Percentiles rank a stretch among this genome's conserved stretches.
Conservation (phyloP, 306 rosid genomes). For the Casuarina equisetifolia region DNA sequence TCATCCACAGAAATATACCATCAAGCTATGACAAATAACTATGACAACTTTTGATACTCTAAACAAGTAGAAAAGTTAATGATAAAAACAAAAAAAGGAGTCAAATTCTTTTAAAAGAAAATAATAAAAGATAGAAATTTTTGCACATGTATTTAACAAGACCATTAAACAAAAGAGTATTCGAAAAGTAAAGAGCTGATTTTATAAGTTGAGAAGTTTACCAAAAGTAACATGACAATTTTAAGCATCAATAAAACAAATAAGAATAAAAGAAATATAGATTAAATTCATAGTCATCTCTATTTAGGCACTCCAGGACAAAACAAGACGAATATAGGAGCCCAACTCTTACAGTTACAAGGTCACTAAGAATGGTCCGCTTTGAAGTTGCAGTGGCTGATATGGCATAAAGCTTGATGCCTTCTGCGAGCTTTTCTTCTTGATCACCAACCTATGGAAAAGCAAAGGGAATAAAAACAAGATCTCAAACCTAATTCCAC, state of each 20-base stretch:
- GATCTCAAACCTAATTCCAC: slow-evolving; percentile 14
- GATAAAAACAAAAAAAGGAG: background rate
- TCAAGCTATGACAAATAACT: background rate
- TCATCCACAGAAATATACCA: background rate
- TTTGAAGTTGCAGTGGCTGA: slow-evolving; percentile 82
- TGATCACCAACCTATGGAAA: slow-evolving; percentile 78
- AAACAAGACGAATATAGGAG: slow-evolving; percentile 13
- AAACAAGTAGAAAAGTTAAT: background rate
- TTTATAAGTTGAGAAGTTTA: background rate
- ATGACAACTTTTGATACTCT: background rate
- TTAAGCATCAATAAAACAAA: background rate
- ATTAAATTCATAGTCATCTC: background rate
- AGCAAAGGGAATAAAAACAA: slow-evolving; percentile 16
- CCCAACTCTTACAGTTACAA: slow-evolving; percentile 67
- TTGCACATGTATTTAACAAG: background rate
- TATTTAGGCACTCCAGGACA: slow-evolving; percentile 1
- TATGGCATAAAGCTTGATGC: slow-evolving; percentile 91
- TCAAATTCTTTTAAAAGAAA: background rate
- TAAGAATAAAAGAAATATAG: slow-evolving; percentile 1
- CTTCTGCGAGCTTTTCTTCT: slow-evolving; percentile 97
- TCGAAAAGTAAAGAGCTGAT: background rate
- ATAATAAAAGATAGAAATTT: background rate
- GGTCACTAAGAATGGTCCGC: slow-evolving; percentile 93
- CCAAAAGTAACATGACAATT: background rate
- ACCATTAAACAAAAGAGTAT: background rate